Evolutionary conservation across 2,329 filamentous ascomycete species (phyloP).

Genomic region (Stagonosporopsis rhizophila): DNA sequence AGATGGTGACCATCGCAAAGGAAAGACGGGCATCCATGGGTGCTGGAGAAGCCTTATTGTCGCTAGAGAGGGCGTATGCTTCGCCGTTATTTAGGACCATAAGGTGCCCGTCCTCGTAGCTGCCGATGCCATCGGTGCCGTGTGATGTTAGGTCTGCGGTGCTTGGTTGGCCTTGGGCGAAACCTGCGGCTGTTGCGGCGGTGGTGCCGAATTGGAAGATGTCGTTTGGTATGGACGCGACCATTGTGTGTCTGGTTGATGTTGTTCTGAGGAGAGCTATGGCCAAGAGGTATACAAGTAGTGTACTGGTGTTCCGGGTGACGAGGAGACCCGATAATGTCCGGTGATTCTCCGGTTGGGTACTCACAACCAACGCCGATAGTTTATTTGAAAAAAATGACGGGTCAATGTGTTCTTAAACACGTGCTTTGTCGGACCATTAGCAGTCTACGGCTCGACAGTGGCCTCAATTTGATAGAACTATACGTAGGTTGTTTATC

Average conservation of each 20-base stretch:
- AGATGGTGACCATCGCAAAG: slow-evolving; percentile 53
- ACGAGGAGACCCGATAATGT: slow-evolving; percentile 17
- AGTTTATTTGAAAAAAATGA: neutral
- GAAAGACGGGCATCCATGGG: slow-evolving; percentile 45
- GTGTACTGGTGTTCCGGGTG: slow-evolving; percentile 9
- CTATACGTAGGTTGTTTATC: neutral
- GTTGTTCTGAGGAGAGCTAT: neutral
- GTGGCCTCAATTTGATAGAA: neutral
- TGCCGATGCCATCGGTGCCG: slow-evolving; percentile 53
- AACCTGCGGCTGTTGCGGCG: slow-evolving; percentile 47
- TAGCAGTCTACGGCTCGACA: neutral
- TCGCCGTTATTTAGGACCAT: slow-evolving; percentile 48
- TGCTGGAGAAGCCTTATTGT: slow-evolving; percentile 43
- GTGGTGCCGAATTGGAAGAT: slow-evolving; percentile 54
- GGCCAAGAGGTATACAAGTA: neutral
- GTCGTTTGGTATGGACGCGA: slow-evolving; percentile 53
- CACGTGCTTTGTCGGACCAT: neutral
- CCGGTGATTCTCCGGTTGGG: slow-evolving; percentile 1
- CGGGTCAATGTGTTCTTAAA: neutral
- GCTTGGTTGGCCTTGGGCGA: slow-evolving; percentile 45
- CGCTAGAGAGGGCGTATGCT: slow-evolving; percentile 37
- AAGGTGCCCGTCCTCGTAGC: slow-evolving; percentile 51
- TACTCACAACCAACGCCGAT: neutral
- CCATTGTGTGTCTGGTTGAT: slow-evolving; percentile 33
- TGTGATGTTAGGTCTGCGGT: slow-evolving; percentile 50